A percentile compares a stretch with the other conserved stretches of the same genome.
Conservation (phyloP, 1,284 basidiomycete species). For the Malassezia cuniculi region DNA sequence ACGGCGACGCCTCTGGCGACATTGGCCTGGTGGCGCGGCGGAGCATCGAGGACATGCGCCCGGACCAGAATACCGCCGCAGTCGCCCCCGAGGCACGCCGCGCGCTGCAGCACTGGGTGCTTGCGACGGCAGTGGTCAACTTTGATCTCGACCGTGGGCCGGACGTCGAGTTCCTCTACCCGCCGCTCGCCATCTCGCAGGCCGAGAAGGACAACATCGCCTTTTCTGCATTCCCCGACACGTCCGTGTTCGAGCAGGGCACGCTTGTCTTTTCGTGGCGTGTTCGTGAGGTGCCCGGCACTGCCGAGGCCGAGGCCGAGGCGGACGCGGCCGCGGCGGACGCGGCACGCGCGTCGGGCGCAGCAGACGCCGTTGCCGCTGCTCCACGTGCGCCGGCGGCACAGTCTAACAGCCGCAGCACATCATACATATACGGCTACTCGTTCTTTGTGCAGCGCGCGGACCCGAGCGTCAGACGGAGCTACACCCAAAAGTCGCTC, state of each 20-base stretch:
- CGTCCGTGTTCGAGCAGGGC: conserved; percentile 47
- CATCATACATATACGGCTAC: conserved; percentile 42
- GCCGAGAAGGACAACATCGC: conserved; percentile 72
- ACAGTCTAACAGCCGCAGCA: conserved; percentile 22
- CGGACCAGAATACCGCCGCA: neutral
- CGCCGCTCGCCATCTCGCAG: conserved; percentile 54
- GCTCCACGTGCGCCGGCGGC: neutral
- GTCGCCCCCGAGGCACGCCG: conserved; percentile 14
- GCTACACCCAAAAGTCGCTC: conserved; percentile 56
- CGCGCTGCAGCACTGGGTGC: conserved; percentile 39
- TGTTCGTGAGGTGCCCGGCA: conserved; percentile 34
- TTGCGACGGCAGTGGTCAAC: conserved; percentile 40
- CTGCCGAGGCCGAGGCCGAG: no score
- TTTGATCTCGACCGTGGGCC: conserved; percentile 55
- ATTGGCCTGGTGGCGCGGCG: conserved; percentile 8
- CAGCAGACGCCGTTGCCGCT: neutral
- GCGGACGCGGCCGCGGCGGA: neutral
- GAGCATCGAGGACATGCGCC: conserved; percentile 2
- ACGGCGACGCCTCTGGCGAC: conserved; percentile 1
- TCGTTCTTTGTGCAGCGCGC: conserved; percentile 41
- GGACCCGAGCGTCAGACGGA: conserved; percentile 31
- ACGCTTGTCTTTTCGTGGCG: conserved; percentile 37
- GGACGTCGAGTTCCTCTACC: conserved; percentile 61
- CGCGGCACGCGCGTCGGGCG: no score
- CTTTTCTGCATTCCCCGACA: conserved; percentile 88